These are phyloP conservation scores for Aspergillus puulaauensis DNA, from an alignment of 2,329 filamentous ascomycete species.

Conservation along the genomic window DNA sequence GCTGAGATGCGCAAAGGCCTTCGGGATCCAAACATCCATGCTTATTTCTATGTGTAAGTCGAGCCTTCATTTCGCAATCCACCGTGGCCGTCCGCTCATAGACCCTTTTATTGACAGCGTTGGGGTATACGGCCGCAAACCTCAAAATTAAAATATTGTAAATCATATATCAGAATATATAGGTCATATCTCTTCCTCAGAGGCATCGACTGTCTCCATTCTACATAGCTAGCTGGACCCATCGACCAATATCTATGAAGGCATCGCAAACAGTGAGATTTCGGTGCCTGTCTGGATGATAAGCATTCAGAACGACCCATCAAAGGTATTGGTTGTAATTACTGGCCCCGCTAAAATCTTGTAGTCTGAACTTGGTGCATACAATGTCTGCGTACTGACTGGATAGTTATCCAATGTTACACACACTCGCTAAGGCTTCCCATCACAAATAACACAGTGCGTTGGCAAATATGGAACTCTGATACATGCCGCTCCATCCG, in stretches of 20 bases:
- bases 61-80: not conserved
- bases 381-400: not conserved
- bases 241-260: too few species aligned
- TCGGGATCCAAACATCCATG: constrained; percentile 20
- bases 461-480: not conserved
- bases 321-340: too few species aligned
- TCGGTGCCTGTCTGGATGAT: not conserved
- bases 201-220: not conserved
- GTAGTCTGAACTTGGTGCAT: too few species aligned
- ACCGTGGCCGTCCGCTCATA: not conserved
- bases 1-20: constrained; percentile 23
- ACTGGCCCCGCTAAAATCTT: too few species aligned
- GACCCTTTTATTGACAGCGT: constrained; percentile 4
- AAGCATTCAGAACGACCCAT: not conserved
- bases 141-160: not conserved
- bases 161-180: not conserved
- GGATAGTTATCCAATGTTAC: not conserved
- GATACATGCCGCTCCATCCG: not conserved
- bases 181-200: not conserved
- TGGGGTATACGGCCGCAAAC: constrained; percentile 20
- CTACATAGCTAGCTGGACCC: too few species aligned
- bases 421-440: not conserved
- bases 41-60: constrained; percentile 25
- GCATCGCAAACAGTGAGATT: too few species aligned
- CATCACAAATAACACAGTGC: not conserved